A percentile compares a stretch with the other conserved stretches of the same genome.
These are phyloP conservation scores for Leccinum subgranulosum DNA, from an alignment of 768 basidiomycete species.

Conservation along the genomic window DNA sequence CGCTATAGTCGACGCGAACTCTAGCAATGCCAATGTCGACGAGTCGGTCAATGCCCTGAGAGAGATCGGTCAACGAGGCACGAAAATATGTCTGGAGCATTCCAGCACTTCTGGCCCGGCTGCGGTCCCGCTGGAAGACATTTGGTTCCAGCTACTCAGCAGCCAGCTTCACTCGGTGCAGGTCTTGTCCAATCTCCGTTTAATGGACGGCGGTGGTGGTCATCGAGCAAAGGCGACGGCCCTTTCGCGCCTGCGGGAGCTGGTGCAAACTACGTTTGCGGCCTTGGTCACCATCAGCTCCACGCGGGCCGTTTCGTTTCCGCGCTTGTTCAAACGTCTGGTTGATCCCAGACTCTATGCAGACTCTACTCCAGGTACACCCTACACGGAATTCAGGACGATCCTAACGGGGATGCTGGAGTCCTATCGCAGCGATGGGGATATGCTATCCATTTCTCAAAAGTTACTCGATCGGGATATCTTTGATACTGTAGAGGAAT, in stretches of 20 bases:
- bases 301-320: conserved; percentile 80
- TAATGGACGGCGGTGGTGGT: conserved; percentile 19
- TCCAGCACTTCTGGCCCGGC: conserved; percentile 44
- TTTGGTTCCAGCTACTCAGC: conserved; percentile 85
- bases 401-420: conserved; percentile 96
- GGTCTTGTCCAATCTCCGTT: conserved; percentile 47
- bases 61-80: conserved; percentile 57
- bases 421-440: conserved; percentile 88
- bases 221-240: conserved; percentile 20
- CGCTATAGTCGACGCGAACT: conserved; percentile 26
- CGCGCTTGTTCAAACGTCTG: conserved; percentile 86
- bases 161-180: conserved; percentile 83
- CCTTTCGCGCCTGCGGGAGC: conserved; percentile 57
- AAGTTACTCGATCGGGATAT: conserved; percentile 79
- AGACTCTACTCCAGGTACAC: conserved; percentile 51
- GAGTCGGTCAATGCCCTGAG: conserved; percentile 49
- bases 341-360: conserved; percentile 66
- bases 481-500: conserved; percentile 65
- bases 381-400: conserved; percentile 87
- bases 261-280: conserved; percentile 83
- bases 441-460: conserved; percentile 82
- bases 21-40: conserved; percentile 24
- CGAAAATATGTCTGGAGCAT: conserved; percentile 66
- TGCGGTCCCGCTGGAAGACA: conserved; percentile 63
- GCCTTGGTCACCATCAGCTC: conserved; percentile 83